These are phyloP conservation scores for Angophora floribunda DNA, from an alignment of 345 rosid species.

Conservation along the genomic window DNA sequence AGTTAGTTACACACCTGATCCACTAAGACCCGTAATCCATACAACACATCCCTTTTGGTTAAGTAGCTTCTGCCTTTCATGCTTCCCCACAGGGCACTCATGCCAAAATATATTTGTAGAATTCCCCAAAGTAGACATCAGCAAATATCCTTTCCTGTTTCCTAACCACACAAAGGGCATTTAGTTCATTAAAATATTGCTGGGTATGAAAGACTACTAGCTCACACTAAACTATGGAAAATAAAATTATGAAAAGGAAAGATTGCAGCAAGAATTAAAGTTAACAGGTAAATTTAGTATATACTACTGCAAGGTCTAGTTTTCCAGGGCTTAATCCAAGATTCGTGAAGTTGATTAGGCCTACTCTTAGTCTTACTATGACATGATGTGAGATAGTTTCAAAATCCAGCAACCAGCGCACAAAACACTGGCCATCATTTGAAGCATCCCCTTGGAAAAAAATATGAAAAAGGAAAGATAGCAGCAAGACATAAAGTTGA, in stretches of 20 bases:
- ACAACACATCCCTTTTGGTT: constrained; percentile 87
- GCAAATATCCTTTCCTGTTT: constrained; percentile 1
- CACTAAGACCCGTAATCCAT: constrained; percentile 97
- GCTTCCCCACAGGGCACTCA: constrained; percentile 64
- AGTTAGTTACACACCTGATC: constrained; percentile 51
- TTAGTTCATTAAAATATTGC: neutral
- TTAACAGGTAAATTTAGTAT: neutral
- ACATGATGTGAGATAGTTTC: neutral
- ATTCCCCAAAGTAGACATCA: constrained; percentile 64
- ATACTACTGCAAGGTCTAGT: neutral
- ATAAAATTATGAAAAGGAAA: neutral
- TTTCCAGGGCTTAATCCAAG: neutral
- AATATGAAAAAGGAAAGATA: neutral
- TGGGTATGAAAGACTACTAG: neutral
- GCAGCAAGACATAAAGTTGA: neutral
- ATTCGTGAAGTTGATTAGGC: neutral
- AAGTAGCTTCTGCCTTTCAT: constrained; percentile 68
- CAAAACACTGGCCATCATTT: neutral
- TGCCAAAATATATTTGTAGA: constrained; percentile 89
- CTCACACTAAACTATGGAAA: neutral
- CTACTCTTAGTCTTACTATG: neutral
- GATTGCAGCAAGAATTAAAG: neutral
- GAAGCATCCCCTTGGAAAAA: neutral
- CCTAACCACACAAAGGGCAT: neutral
- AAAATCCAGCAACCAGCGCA: neutral